A percentile compares a stretch with the other conserved stretches of the same genome.
Conservation (phyloP, 345 rosid genomes). For the Pistacia integerrima region DNA sequence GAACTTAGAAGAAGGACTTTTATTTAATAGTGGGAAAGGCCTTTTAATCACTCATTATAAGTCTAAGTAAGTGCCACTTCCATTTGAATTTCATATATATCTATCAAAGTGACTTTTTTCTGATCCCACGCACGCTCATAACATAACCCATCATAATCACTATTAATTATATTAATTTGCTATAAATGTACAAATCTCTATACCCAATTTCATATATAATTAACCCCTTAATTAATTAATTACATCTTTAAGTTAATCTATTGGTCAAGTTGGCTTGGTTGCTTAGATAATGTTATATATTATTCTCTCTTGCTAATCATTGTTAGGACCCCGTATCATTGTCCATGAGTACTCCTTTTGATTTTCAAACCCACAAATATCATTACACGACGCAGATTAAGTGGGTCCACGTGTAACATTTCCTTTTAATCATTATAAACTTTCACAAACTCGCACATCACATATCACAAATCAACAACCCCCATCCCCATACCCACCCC, state of each 20-base stretch:
- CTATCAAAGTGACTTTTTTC: constrained; percentile 21
- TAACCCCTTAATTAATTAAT: no score
- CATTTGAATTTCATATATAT: constrained; percentile 20
- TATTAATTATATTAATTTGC: background rate
- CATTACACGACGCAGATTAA: constrained; percentile 5
- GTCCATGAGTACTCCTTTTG: background rate
- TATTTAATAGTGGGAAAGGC: constrained; percentile 23
- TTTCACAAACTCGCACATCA: no score
- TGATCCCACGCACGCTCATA: constrained; percentile 32
- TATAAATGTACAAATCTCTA: background rate
- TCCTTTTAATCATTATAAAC: no score
- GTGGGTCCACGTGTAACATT: constrained; percentile 1
- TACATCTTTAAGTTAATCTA: constrained; percentile 14
- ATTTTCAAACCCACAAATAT: constrained; percentile 9
- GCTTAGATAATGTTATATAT: constrained; percentile 31
- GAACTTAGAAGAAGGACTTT: constrained; percentile 5
- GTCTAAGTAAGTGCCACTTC: constrained; percentile 18
- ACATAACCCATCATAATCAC: constrained; percentile 21
- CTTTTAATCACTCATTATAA: constrained; percentile 15
- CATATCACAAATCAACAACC: no score
- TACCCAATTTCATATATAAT: no score
- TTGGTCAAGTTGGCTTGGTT: constrained; percentile 25
- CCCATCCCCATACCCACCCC: background rate
- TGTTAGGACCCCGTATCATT: background rate
- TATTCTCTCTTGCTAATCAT: constrained; percentile 26